phyloP scores from a whole-genome alignment of 495 filamentous ascomycete genomes.

The Xeromyces bisporus region DNA sequence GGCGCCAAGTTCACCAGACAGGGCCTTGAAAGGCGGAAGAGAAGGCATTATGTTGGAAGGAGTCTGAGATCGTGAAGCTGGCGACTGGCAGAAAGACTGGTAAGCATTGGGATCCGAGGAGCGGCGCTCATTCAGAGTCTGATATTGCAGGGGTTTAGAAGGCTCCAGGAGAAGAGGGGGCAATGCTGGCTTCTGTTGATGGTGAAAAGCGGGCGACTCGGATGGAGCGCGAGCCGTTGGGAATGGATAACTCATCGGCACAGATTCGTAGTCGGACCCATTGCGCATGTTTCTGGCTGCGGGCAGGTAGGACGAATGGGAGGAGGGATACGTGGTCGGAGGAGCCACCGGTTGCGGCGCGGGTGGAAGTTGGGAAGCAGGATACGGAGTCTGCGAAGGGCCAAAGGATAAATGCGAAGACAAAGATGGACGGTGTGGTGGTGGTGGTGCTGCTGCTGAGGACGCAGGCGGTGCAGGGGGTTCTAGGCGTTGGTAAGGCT shows the following conservation, averaged over 20 bases:
- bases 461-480: slow-evolving; percentile 20
- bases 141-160: slow-evolving; percentile 10
- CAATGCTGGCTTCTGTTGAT: slow-evolving; percentile 11
- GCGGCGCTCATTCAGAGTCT: slow-evolving; percentile 12
- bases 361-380: slow-evolving; percentile 28
- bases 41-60: slow-evolving; percentile 9
- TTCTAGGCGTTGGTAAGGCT: slow-evolving; percentile 17
- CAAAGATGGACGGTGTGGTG: slow-evolving; percentile 12
- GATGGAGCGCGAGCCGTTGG: neutral
- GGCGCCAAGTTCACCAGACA: slow-evolving; percentile 12
- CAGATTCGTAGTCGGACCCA: neutral
- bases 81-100: slow-evolving; percentile 9
- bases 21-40: slow-evolving; percentile 11
- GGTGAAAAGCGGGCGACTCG: slow-evolving; percentile 7
- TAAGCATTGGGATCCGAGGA: slow-evolving; percentile 16
- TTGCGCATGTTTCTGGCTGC: neutral
- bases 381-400: slow-evolving; percentile 24
- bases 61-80: slow-evolving; percentile 12
- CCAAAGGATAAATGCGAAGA: slow-evolving; percentile 29
- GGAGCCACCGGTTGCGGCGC: slow-evolving; percentile 30
- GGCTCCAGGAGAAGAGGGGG: slow-evolving; percentile 19
- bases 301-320: slow-evolving; percentile 1
- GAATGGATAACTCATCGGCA: neutral
- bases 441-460: slow-evolving; percentile 9
- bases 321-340: slow-evolving; percentile 17